Base-by-base conservation (phyloP, 2,329 filamentous ascomycete species). In the Ophiobolus disseminans region DNA sequence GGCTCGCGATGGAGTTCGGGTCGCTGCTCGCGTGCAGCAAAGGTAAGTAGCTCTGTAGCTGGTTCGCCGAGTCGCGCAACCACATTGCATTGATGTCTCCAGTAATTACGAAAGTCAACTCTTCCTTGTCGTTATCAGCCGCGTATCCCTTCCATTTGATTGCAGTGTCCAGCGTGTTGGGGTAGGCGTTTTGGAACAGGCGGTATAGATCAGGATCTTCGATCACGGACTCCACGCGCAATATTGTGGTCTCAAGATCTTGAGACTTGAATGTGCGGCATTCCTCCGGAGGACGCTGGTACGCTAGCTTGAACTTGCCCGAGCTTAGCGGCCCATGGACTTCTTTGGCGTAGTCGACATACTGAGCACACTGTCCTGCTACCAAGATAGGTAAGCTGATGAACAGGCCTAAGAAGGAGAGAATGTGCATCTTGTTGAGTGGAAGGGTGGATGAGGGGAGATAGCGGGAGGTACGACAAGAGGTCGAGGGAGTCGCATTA, bases 81-180 rank as follows among this genome's bases (percentile, higher is more conserved):
- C 79, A 82, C 79, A 81, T 81, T 4, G 79, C 79, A 50, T 81
- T 78, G 65, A 84, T 84, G 58, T 83, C 80, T 39, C 82, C 81
- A 0, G 81, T 84, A 48, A 84, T 84, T 54, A 84, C 62, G 56
- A 83, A 84, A 4, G 82, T 81, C 50, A 87, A 73, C 69, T 90
- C 87, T 68, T 90, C 86, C 1, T 80, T 79, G 0, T 78, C 69
- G 57, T 83, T 79, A 49, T 83, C 78, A 25, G 77, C 78, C 0
- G 83, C 78, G 41, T 77, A 75, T 2, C 88, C 88, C 45, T 81
- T 84, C 87, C 86, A 90, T 52, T 80, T 80, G 32, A 90, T 81
- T 0, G 87, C 87, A 0, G 87, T 90, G 63, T 91, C 88, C 9
- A 91, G 77, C 0, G 87, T 90, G 69, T 90, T 91, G 0, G 88